phyloP scores from a whole-genome alignment of 169 alveolate genomes.

The Plasmodium falciparum region DNA sequence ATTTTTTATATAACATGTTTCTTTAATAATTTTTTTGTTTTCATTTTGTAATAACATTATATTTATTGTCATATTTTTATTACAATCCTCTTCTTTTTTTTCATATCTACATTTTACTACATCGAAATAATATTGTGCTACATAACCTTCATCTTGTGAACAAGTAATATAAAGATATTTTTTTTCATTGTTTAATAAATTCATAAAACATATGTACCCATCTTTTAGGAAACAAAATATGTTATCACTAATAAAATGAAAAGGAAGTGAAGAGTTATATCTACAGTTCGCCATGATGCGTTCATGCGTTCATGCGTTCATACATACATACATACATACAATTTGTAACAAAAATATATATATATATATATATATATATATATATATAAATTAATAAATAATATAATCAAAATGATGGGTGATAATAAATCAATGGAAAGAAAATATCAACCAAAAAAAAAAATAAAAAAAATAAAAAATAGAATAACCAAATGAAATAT shows the following conservation, averaged over 20 bases:
- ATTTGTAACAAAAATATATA: too few species aligned
- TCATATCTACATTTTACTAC: not conserved
- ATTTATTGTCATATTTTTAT: not conserved
- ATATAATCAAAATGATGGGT: too few species aligned
- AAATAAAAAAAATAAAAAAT: too few species aligned
- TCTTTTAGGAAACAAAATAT: constrained; percentile 40
- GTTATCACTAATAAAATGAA: constrained; percentile 36
- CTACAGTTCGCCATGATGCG: not conserved
- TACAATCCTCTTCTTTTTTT: not conserved
- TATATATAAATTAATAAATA: too few species aligned
- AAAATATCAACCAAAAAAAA: too few species aligned
- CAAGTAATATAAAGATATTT: constrained; percentile 25
- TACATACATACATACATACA: too few species aligned
- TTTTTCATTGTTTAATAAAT: constrained; percentile 33
- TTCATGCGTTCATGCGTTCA: too few species aligned
- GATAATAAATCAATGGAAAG: too few species aligned
- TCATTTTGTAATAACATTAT: not conserved
- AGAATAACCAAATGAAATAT: too few species aligned
- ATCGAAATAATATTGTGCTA: not conserved
- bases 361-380: too few species aligned
- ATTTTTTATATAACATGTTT: constrained; percentile 14
- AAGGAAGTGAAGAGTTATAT: constrained; percentile 7
- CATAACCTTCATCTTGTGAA: constrained; percentile 8
- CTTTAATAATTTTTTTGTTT: not conserved
- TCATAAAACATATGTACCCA: constrained; percentile 28